phyloP scores from a whole-genome alignment of 1,284 basidiomycete species.

The Sporisorium exsertum region DNA sequence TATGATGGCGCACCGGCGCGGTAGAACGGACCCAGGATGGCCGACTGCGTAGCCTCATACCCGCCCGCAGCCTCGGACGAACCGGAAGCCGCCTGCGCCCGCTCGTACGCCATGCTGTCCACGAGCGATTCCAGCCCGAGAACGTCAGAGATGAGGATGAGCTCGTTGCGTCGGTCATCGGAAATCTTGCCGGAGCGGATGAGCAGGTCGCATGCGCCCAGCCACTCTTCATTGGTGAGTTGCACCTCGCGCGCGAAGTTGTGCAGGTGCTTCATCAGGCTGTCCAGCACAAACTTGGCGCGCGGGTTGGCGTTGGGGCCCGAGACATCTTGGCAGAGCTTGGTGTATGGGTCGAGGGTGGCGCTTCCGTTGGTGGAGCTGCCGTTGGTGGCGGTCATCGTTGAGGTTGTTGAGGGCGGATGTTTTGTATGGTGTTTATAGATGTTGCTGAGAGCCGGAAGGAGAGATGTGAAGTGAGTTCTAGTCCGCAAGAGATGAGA shows the following conservation, averaged over 20 bases:
- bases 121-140: slow-evolving; percentile 70
- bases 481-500: neutral
- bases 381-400: slow-evolving; percentile 34
- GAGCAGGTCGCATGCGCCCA: slow-evolving; percentile 68
- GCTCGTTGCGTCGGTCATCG: slow-evolving; percentile 69
- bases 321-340: slow-evolving; percentile 37
- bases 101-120: slow-evolving; percentile 55
- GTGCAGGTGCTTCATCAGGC: slow-evolving; percentile 69
- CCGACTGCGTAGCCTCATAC: slow-evolving; percentile 43
- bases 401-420: neutral
- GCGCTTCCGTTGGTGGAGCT: slow-evolving; percentile 15
- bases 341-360: slow-evolving; percentile 42
- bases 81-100: slow-evolving; percentile 17
- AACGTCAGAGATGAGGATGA: slow-evolving; percentile 70
- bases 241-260: slow-evolving; percentile 68
- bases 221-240: slow-evolving; percentile 70
- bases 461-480: neutral
- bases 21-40: slow-evolving; percentile 70
- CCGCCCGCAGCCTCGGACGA: slow-evolving; percentile 19
- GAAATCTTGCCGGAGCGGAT: slow-evolving; percentile 69
- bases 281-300: slow-evolving; percentile 68
- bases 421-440: neutral
- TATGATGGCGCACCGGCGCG: slow-evolving; percentile 66
- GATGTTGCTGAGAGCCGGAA: neutral
- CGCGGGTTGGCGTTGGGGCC: slow-evolving; percentile 66